Evolutionary conservation across 2,329 filamentous ascomycete species (phyloP).

Genomic region (Alternaria infectoria): DNA sequence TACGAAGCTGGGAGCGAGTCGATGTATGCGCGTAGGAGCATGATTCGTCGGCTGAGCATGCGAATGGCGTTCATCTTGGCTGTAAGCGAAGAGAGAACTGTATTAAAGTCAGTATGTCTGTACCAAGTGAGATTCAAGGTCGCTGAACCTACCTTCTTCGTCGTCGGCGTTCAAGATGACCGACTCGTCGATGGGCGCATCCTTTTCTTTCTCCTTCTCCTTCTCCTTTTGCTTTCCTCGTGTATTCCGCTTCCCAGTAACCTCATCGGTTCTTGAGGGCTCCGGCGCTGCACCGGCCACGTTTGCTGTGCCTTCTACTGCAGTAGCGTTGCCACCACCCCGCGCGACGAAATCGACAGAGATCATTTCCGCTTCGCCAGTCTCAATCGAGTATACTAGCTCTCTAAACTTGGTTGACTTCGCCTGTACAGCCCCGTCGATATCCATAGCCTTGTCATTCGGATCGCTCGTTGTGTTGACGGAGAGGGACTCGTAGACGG

Average conservation of each 20-base stretch:
- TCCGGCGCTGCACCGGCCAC: conserved; percentile 18
- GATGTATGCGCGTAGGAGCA: conserved; percentile 71
- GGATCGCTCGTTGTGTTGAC: conserved; percentile 41
- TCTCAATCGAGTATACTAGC: conserved; percentile 86
- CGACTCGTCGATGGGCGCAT: conserved; percentile 43
- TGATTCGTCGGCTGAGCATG: conserved; percentile 74
- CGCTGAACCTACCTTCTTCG: conserved; percentile 62
- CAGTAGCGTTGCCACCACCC: conserved; percentile 80
- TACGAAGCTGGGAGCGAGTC: conserved; percentile 72
- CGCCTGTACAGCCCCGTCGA: conserved; percentile 67
- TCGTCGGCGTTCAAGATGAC: conserved; percentile 63
- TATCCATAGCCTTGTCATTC: conserved; percentile 55
- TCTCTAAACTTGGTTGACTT: conserved; percentile 75
- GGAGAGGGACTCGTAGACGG: conserved; percentile 81
- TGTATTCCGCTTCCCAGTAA: conserved; percentile 57
- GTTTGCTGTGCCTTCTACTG: conserved; percentile 48
- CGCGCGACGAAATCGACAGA: conserved; percentile 91
- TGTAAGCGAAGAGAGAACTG: conserved; percentile 71
- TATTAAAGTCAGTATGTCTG: conserved; percentile 9
- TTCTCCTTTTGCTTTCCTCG: conserved; percentile 60
- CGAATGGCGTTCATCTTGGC: conserved; percentile 92
- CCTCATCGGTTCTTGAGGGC: conserved; percentile 47
- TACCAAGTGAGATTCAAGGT: background rate
- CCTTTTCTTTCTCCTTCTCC: conserved; percentile 46
- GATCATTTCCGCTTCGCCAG: conserved; percentile 97